These are phyloP conservation scores for Carex pumila DNA, from an alignment of 176 grass and related monocot species.

Conservation along the genomic window DNA sequence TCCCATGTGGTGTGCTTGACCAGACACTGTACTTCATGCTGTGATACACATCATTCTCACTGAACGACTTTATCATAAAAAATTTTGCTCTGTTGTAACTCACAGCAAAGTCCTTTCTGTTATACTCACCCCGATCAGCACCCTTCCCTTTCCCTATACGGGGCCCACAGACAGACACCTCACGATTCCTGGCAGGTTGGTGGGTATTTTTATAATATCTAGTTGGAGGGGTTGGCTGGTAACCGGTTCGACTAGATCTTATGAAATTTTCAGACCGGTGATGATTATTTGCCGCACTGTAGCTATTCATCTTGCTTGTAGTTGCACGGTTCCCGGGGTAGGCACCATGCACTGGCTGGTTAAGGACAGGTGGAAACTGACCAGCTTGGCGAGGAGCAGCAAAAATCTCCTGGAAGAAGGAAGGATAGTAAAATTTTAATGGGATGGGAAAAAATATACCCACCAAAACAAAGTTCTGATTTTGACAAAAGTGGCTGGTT, in stretches of 20 bases:
- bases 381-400: background rate
- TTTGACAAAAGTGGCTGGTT: no score
- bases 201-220: background rate
- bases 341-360: background rate
- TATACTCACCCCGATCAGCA: conserved; percentile 35
- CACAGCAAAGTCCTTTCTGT: conserved; percentile 47
- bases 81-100: conserved; percentile 67
- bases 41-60: conserved; percentile 85
- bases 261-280: background rate
- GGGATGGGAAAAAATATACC: background rate
- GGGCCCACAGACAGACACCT: background rate
- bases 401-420: background rate
- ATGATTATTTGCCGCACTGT: background rate
- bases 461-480: no score
- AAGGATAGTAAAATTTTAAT: background rate
- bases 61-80: conserved; percentile 88
- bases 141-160: conserved; percentile 1
- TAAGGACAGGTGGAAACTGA: background rate
- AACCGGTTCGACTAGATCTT: background rate
- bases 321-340: background rate
- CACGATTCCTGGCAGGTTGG: background rate
- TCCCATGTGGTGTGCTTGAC: conserved; percentile 78
- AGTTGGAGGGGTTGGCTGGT: background rate
- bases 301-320: background rate
- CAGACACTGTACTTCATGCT: conserved; percentile 70